A percentile compares a stretch with the other conserved stretches of the same genome.
Conservation (phyloP, 495 filamentous ascomycete genomes). For the Aspergillus carlsbadensis region DNA sequence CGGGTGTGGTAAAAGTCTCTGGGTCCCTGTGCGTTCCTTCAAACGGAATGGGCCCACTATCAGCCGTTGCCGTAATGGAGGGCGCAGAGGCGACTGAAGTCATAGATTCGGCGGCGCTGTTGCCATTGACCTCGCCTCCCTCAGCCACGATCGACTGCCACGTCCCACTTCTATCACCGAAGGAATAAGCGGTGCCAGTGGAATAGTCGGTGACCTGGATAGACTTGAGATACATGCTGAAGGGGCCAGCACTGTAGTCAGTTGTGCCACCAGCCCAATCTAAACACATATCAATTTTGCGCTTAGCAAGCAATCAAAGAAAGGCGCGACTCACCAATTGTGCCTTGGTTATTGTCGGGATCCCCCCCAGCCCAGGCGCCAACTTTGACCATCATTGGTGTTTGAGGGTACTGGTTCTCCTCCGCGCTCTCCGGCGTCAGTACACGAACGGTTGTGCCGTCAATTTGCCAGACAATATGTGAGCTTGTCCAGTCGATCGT, state of each 20-base stretch:
- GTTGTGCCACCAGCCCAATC: conserved; percentile 84
- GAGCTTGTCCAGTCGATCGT: conserved; percentile 79
- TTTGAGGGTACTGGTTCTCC: conserved; percentile 73
- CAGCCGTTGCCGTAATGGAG: conserved; percentile 53
- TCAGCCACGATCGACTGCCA: conserved; percentile 78
- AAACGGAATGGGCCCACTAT: conserved; percentile 58
- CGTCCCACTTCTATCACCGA: conserved; percentile 70
- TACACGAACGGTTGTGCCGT: conserved; percentile 64
- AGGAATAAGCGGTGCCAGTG: conserved; percentile 78
- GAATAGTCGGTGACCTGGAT: conserved; percentile 85
- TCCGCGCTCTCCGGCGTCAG: conserved; percentile 64
- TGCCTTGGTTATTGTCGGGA: conserved; percentile 56
- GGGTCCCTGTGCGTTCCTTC: conserved; percentile 62
- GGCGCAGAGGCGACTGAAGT: conserved; percentile 45
- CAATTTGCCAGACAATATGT: conserved; percentile 70
- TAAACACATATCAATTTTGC: conserved; percentile 29
- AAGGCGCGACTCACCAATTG: conserved; percentile 57
- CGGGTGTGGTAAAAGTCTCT: conserved; percentile 48
- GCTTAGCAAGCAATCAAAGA: neutral
- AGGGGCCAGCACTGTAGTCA: conserved; percentile 77
- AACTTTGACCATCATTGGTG: conserved; percentile 79
- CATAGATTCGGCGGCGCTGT: conserved; percentile 36
- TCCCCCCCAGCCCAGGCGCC: conserved; percentile 90
- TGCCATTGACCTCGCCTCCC: conserved; percentile 66
- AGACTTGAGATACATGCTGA: conserved; percentile 77